Base-by-base conservation (phyloP, 768 basidiomycete species). In the Naematelia encephala region DNA sequence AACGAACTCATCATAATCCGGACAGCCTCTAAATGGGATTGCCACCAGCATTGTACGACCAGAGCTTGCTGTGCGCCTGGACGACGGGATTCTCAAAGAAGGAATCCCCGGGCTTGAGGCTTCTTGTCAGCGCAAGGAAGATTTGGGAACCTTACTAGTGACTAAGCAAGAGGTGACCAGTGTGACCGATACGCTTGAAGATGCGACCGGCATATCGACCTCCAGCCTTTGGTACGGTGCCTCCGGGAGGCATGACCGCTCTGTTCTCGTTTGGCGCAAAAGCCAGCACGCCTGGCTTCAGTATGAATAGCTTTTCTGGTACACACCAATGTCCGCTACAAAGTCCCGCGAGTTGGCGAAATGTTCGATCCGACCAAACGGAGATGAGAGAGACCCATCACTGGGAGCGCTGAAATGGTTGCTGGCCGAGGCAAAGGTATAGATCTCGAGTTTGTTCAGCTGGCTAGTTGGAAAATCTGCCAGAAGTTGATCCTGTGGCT, bases 351-450 rank as follows among this genome's bases (percentile, higher is more conserved):
- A 53, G 53, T 73, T 73, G 34, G 61, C 72, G 29, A 63, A 73
- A 52, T 73, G 72, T 48, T 73, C 69, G 34, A 69, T 53, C 22
- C 49, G 5, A 3, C 47, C 58, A 57, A 72, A 64, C 11, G 61
- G 29, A 4, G 57, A 52, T 10, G 45, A 46, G 22, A 39, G 27
- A 12, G 11, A 43, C 2, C 53, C 42, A 29, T 28, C 54, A 19
- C 46, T 42, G 0, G 64, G 65, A 4, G 60, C 56, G 49, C 62
- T 67, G 51, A 68, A 73, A 57, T 73, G 70, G 28, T 65, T 74
- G n/a, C 67, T 68, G 13, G 71, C 68, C 0, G 56, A 61, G 2
- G 67, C 69, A 48, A 71, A 70, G 1, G 69, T 74, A 60, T 69
- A 74, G 48, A 74, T 59, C 49, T 74, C 67, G 39, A 74, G 48